Evolutionary conservation across 108 stramenopile genomes (phyloP).

Genomic region (Cylindrotheca closterium): DNA sequence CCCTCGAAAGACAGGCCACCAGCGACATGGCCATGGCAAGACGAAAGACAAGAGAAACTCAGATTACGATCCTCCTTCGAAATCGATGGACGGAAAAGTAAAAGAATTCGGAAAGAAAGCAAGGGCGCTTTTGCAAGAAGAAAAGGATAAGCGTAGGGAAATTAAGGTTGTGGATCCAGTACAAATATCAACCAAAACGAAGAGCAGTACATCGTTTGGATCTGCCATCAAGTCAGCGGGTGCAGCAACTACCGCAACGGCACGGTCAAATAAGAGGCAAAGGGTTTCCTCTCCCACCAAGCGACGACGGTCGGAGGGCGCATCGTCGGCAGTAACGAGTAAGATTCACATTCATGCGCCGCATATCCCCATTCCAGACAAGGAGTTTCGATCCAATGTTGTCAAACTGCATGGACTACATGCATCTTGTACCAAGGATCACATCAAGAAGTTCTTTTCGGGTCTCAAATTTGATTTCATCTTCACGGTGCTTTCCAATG

Average conservation of each 20-base stretch:
- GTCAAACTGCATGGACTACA: slow-evolving; percentile 76
- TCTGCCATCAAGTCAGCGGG: background rate
- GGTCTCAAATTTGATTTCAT: slow-evolving; percentile 59
- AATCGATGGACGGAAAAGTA: slow-evolving; percentile 16
- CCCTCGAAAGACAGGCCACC: no score
- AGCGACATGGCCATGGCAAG: no score
- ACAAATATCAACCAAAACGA: slow-evolving; percentile 10
- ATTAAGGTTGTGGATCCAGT: slow-evolving; percentile 42
- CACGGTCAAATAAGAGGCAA: background rate
- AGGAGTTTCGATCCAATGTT: slow-evolving; percentile 51
- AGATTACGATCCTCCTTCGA: no score
- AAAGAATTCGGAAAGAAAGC: slow-evolving; percentile 66
- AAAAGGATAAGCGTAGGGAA: slow-evolving; percentile 63
- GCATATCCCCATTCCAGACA: slow-evolving; percentile 23
- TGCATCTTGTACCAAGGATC: slow-evolving; percentile 41
- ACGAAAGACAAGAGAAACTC: no score
- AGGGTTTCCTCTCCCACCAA: slow-evolving; percentile 11
- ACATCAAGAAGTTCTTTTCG: slow-evolving; percentile 67
- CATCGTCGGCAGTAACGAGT: slow-evolving; percentile 30
- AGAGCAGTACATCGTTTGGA: slow-evolving; percentile 4
- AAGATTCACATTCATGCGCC: slow-evolving; percentile 47
- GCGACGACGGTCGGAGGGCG: no score
- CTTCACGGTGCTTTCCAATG: slow-evolving; percentile 48
- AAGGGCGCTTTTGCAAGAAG: slow-evolving; percentile 53
- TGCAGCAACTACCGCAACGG: background rate